Base-by-base conservation (phyloP, 179 eudicot species). In the Sideroxylon spinosum region DNA sequence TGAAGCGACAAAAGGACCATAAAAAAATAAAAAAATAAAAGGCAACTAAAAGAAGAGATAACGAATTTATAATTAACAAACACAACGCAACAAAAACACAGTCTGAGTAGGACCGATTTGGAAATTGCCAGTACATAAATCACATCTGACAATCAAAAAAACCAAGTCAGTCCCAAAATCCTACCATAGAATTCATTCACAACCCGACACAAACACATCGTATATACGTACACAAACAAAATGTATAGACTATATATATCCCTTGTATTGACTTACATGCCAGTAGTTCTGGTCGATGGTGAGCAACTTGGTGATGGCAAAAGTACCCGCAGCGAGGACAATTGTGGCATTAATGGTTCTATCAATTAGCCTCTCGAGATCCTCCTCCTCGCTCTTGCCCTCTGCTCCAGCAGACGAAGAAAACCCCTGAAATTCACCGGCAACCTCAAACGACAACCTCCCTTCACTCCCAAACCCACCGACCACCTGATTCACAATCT, bases 211-310 rank as follows among this genome's bases (percentile, higher is more conserved):
- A 52, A 52, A 9, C 56, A 9, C 56, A 10, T 52, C 56, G 16
- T 9, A 52, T 52, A 52, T 52, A 52, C 10, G 56, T 9, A 9
- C 56, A 11, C 12, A 14, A 52, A 9, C 12, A 14, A 52, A 49
- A 14, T 52, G 2, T 52, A 9, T 11, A 10, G 56, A 64, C 25
- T 5, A 64, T 1, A 64, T 5, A 64, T 1, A 64, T 66, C 16
- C 10, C 22, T 26, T 25, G 65, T 16, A 2, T 26, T 37, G 37
- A 91, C 95, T 91, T 77, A 96, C 99, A 81, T 96, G 98, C 98
- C 99, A 96, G 82, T 89, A 96, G 77, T 96, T 92, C 74, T 86
- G 93, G 63, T 94, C 98, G 78, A 96, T 89, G 25, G 99, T 96
- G 77, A 96, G 93, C 91, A 92, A 79, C 79, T 94, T 96, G 26